Evolutionary conservation across 495 filamentous ascomycete species (phyloP).

Genomic region (Emericellopsis terricola): DNA sequence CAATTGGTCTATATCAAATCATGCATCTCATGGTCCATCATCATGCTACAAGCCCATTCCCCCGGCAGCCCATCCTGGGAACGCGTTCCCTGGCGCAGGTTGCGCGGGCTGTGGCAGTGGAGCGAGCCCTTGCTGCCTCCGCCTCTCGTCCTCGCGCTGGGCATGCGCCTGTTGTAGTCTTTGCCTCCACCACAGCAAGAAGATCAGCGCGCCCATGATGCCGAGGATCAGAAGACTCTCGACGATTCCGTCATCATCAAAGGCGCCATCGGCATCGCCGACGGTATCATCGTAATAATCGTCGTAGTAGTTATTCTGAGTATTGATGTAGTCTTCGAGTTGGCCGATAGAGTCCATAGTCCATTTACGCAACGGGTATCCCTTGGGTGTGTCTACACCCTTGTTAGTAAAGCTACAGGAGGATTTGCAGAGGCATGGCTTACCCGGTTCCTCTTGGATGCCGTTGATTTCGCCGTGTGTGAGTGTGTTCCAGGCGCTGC

Average conservation of each 20-base stretch:
- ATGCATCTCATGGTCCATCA: too few relatives aligned
- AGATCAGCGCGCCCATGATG: conserved; percentile 51
- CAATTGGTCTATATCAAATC: too few relatives aligned
- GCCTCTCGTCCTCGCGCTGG: conserved; percentile 19
- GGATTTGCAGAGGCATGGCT: conserved; percentile 11
- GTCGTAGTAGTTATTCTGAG: conserved; percentile 32
- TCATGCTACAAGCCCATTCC: conserved; percentile 1
- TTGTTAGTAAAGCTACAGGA: too few relatives aligned
- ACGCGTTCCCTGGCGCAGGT: not conserved
- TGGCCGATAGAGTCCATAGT: conserved; percentile 65
- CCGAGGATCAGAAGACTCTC: conserved; percentile 70
- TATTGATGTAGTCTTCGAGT: conserved; percentile 42
- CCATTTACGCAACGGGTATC: conserved; percentile 69
- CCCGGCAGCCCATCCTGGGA: conserved; percentile 1
- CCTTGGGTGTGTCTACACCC: conserved; percentile 46
- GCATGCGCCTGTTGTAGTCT: conserved; percentile 50
- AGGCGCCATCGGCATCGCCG: conserved; percentile 37
- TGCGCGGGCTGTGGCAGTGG: not conserved
- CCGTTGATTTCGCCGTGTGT: conserved; percentile 78
- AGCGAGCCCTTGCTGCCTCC: conserved; percentile 9
- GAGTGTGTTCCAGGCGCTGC: conserved; percentile 85
- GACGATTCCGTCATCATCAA: conserved; percentile 60
- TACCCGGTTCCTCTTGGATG: conserved; percentile 78
- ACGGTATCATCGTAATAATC: conserved; percentile 37
- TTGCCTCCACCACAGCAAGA: conserved; percentile 67